A percentile compares a stretch with the other conserved stretches of the same genome.
phyloP scores from a whole-genome alignment of 768 basidiomycete genomes.

The Mycena vitilis region DNA sequence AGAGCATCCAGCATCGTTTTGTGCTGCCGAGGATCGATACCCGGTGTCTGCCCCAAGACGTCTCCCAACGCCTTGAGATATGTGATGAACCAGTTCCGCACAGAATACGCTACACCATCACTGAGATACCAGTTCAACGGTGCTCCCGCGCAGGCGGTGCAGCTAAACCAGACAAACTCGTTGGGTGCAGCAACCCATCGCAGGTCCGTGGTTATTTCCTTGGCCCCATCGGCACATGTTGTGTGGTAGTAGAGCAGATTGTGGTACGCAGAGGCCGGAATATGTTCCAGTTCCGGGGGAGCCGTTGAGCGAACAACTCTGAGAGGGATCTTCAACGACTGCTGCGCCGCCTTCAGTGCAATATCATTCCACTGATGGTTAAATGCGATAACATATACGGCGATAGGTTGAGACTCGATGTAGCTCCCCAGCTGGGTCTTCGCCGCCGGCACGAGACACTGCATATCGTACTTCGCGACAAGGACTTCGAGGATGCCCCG shows the following conservation, averaged over 20 bases:
- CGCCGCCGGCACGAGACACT: not conserved
- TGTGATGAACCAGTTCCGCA: slow-evolving; percentile 8
- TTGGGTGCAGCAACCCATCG: not conserved
- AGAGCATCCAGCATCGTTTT: not conserved
- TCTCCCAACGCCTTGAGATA: not conserved
- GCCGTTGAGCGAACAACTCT: not conserved
- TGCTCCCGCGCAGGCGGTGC: not conserved
- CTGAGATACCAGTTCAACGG: slow-evolving; percentile 11
- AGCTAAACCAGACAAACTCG: slow-evolving; percentile 1
- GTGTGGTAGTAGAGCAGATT: slow-evolving; percentile 16
- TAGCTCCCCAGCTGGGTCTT: not conserved
- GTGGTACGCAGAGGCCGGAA: slow-evolving; percentile 18
- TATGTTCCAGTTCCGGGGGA: not conserved
- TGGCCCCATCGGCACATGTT: not conserved
- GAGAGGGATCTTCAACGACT: slow-evolving; percentile 3
- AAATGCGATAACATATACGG: not conserved
- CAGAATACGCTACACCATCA: not conserved
- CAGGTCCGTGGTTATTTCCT: no score
- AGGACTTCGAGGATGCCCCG: slow-evolving; percentile 1
- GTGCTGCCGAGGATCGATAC: not conserved
- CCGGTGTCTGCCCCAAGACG: not conserved
- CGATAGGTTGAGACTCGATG: not conserved
- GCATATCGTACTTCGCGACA: not conserved
- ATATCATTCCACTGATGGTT: slow-evolving; percentile 6
- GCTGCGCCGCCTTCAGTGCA: slow-evolving; percentile 2